phyloP scores from a whole-genome alignment of 495 filamentous ascomycete genomes.

The Penicillium soppii region DNA sequence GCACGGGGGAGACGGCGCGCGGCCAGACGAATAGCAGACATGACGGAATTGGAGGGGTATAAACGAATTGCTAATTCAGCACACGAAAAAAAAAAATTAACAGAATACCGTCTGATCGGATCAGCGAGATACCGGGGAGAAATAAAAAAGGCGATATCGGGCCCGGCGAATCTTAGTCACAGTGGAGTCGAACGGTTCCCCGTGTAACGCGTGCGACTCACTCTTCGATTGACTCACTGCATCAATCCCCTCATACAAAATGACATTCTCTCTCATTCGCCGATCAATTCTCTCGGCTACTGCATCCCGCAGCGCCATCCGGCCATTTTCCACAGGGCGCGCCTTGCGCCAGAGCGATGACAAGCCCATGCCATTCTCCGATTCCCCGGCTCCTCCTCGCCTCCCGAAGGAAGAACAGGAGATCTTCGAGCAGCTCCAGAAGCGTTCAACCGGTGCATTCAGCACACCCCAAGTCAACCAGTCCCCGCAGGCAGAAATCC shows the following conservation, averaged over 20 bases:
- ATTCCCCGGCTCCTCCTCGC: conserved; percentile 72
- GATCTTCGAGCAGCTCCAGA: conserved; percentile 85
- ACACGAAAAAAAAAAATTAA: not conserved
- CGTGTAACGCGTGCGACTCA: conserved; percentile 1
- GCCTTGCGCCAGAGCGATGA: conserved; percentile 25
- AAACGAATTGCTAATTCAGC: not conserved
- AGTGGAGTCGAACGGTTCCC: no score
- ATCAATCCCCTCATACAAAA: conserved; percentile 6
- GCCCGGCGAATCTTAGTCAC: conserved; percentile 30
- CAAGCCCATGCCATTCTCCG: conserved; percentile 39
- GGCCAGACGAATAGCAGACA: conserved; percentile 34
- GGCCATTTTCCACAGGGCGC: conserved; percentile 35
- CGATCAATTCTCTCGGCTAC: conserved; percentile 19
- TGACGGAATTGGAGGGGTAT: conserved; percentile 7
- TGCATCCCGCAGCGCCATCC: conserved; percentile 21
- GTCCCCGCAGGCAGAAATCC: conserved; percentile 33
- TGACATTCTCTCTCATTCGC: conserved; percentile 16
- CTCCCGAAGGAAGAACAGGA: conserved; percentile 88
- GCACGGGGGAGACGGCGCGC: conserved; percentile 42
- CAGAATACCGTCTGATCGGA: not conserved
- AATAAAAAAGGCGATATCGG: conserved; percentile 40
- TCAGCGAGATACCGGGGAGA: conserved; percentile 11
- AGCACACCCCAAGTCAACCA: conserved; percentile 54
- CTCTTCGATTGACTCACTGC: no score
- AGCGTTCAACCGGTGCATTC: conserved; percentile 69